A percentile compares a stretch with the other conserved stretches of the same genome.
These are phyloP conservation scores for Amaranthus palmeri DNA, from an alignment of 148 eudicot species.

Conservation along the genomic window DNA sequence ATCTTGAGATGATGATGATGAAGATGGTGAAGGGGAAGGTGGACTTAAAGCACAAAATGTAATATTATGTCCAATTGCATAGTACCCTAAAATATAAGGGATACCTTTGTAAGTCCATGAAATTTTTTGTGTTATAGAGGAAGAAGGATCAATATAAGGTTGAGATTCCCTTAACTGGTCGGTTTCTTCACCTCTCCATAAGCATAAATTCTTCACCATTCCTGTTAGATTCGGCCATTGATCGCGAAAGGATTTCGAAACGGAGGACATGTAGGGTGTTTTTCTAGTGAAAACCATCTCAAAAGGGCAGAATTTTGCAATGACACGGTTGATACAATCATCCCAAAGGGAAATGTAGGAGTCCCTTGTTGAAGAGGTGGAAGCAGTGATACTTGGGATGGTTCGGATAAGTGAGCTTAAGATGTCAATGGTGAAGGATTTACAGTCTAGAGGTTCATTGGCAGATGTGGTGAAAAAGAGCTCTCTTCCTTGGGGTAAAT, in stretches of 20 bases:
- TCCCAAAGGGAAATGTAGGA: constrained; percentile 81
- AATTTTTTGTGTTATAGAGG: constrained; percentile 47
- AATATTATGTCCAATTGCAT: constrained; percentile 57
- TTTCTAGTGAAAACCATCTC: constrained; percentile 54
- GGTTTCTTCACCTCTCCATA: constrained; percentile 83
- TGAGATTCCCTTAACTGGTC: constrained; percentile 44
- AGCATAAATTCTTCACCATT: constrained; percentile 50
- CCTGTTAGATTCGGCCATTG: constrained; percentile 73
- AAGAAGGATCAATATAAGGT: constrained; percentile 46
- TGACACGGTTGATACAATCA: constrained; percentile 63
- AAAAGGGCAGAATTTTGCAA: constrained; percentile 59
- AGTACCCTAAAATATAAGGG: constrained; percentile 73
- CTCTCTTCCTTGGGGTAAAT: constrained; percentile 70
- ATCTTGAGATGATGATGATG: constrained; percentile 11
- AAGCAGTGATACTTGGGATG: constrained; percentile 33
- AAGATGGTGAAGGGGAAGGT: constrained; percentile 6
- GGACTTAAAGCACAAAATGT: constrained; percentile 75
- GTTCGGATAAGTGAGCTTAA: constrained; percentile 52
- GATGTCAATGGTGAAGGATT: constrained; percentile 51
- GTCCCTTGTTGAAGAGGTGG: constrained; percentile 45
- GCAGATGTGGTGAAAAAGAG: constrained; percentile 52
- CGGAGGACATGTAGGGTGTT: constrained; percentile 14
- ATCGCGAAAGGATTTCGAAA: constrained; percentile 29
- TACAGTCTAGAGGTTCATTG: constrained; percentile 45
- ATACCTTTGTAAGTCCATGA: constrained; percentile 57